phyloP scores from a whole-genome alignment of 208 protist species.

The Crithidia mellificae region DNA sequence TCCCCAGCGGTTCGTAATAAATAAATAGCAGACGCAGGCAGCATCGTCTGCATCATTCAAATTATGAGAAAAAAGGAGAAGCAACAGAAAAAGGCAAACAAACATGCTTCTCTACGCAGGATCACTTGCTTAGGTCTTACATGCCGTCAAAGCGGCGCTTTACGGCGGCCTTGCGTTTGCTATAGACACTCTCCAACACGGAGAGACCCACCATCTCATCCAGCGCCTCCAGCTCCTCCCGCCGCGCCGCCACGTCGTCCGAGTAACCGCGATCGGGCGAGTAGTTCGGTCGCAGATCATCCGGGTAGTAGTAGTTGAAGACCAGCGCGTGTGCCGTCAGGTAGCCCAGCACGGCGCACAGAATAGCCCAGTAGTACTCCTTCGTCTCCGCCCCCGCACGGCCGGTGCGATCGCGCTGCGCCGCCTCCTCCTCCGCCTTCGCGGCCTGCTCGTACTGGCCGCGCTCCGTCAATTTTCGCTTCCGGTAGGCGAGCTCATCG shows the following conservation, averaged over 20 bases:
- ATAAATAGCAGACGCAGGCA: too few species aligned
- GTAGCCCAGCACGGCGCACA: slow-evolving; percentile 75
- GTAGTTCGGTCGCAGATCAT: slow-evolving; percentile 81
- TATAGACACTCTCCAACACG: slow-evolving; percentile 81
- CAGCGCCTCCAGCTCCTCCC: slow-evolving; percentile 61
- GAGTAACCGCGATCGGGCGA: slow-evolving; percentile 80
- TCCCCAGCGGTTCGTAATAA: too few species aligned
- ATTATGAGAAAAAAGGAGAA: too few species aligned
- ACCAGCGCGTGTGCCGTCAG: slow-evolving; percentile 74
- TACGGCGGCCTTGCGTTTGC: slow-evolving; percentile 59
- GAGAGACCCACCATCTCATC: slow-evolving; percentile 80
- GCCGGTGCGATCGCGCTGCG: slow-evolving; percentile 60
- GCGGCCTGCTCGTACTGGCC: slow-evolving; percentile 81
- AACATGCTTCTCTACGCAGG: neutral
- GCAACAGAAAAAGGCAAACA: slow-evolving; percentile 5
- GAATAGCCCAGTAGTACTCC: slow-evolving; percentile 86
- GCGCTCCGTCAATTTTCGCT: slow-evolving; percentile 83
- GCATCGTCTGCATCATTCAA: too few species aligned
- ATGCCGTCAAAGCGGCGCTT: slow-evolving; percentile 43
- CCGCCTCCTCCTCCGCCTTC: slow-evolving; percentile 73
- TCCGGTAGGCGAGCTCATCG: slow-evolving; percentile 82
- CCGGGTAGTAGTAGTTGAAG: slow-evolving; percentile 81
- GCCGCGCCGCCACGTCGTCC: slow-evolving; percentile 75
- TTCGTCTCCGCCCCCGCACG: slow-evolving; percentile 66
- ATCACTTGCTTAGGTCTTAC: neutral